Conservation (phyloP, 345 rosid species). For the Gossypium mustelinum region DNA sequence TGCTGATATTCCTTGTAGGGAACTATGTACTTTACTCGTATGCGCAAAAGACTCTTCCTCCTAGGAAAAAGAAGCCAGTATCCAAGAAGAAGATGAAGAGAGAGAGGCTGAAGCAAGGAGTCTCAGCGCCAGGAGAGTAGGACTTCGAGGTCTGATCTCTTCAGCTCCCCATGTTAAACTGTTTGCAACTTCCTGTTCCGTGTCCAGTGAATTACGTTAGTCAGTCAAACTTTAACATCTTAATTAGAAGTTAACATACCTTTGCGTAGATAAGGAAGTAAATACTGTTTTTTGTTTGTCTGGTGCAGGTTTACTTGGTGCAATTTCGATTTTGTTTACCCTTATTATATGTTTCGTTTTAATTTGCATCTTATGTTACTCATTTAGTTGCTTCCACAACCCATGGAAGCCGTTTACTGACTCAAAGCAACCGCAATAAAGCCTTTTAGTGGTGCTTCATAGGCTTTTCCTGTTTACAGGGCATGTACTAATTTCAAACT, state of each 20-base stretch:
- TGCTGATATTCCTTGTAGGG: constrained; percentile 48
- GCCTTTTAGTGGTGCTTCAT: background rate
- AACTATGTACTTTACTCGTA: constrained; percentile 42
- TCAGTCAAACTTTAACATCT: constrained; percentile 10
- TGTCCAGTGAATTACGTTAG: constrained; percentile 15
- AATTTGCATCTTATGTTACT: background rate
- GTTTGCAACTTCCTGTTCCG: constrained; percentile 6
- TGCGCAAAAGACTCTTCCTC: constrained; percentile 54
- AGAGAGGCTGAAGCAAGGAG: constrained; percentile 64
- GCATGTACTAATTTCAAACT: background rate
- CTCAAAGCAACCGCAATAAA: background rate
- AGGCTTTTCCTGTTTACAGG: background rate
- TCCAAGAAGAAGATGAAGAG: constrained; percentile 69
- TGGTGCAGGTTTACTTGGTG: background rate
- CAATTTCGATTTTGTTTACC: background rate
- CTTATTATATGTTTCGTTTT: background rate
- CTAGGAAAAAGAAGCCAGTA: constrained; percentile 54
- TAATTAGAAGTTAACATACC: constrained; percentile 8
- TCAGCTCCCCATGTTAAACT: background rate
- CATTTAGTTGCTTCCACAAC: background rate
- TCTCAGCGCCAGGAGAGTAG: constrained; percentile 68
- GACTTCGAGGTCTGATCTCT: background rate
- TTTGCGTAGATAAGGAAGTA: constrained; percentile 21
- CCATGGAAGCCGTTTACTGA: background rate
- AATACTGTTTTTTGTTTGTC: constrained; percentile 9